Evolutionary conservation across 352 stramenopile species (phyloP), one percentile per base, ranked within the genome.

Genomic region (Pythium diclinum): DNA sequence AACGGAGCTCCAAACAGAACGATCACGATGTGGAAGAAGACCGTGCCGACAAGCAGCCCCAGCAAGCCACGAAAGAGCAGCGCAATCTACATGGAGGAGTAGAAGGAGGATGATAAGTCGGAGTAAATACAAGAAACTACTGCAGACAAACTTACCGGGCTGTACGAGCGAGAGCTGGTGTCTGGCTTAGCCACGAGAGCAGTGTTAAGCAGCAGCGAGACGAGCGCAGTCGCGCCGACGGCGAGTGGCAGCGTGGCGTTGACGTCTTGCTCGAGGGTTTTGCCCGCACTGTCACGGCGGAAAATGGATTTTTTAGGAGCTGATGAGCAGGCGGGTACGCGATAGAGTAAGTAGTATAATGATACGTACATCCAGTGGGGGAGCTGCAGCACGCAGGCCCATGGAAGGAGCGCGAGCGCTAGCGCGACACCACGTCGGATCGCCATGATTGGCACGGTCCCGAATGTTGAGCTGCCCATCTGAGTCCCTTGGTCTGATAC

Each of bases 1-100:
- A 95, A 55, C 0, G 87, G 81, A 8, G 87, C 87, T 33, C 87
- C 87, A 53, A 95, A 95, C 54, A 92, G 68, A 23, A 92, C 68
- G 65, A 92, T 73, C 23, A 73, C 57, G 23, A 83, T 68, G 62
- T 95, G 78, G 68, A 88, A 87, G 28, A 78, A 36, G 13, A 46
- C 59, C 2, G 75, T 69, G 40, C 83, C 81, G 10, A 82, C 33
- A 7, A 67, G 17, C 0, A 91, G 65, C 16, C 75, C 77, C 23
- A 73, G 14, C 10, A 68, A 10, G 1, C 56, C 68, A 21, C 63
- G 57, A 4, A 28, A 34, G 28, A 66, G 10, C n/a, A 44, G 42
- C 34, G 47, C 21, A 8, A 54, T 10, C 47, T 54, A 25, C 7
- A 49, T 25, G 17, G 10, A 49, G 28, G 14, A 49, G 42, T 25